Percentiles rank a stretch among this genome's conserved stretches.
Conservation (phyloP, 2,329 filamentous ascomycete genomes). For the Cladosporium phlei region DNA sequence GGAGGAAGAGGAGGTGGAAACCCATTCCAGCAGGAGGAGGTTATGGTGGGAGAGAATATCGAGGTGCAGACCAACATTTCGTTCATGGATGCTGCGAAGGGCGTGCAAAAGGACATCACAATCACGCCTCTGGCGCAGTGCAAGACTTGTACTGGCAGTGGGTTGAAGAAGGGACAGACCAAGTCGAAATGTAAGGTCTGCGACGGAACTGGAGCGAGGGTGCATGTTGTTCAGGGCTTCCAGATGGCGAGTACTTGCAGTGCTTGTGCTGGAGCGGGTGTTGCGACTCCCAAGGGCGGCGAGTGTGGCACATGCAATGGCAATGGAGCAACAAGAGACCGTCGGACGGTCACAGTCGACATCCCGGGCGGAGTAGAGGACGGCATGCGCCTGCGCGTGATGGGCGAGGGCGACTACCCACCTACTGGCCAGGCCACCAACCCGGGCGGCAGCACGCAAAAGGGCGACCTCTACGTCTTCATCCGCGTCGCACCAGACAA, state of each 20-base stretch:
- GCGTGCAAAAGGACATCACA: conserved; percentile 78
- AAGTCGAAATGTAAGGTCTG: conserved; percentile 71
- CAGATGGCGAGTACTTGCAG: conserved; percentile 91
- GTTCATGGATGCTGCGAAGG: conserved; percentile 95
- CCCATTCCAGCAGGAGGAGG: conserved; percentile 73
- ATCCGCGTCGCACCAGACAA: conserved; percentile 84
- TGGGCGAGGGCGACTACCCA: conserved; percentile 82
- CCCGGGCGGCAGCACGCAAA: conserved; percentile 59
- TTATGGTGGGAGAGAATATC: conserved; percentile 91
- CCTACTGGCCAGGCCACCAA: conserved; percentile 65
- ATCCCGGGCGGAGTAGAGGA: conserved; percentile 96
- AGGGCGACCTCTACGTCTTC: conserved; percentile 86
- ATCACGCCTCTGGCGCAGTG: conserved; percentile 80
- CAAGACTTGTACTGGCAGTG: conserved; percentile 75
- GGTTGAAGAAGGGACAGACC: conserved; percentile 75
- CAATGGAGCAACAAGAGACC: conserved; percentile 76
- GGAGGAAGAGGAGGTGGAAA: conserved; percentile 49
- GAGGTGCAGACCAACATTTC: conserved; percentile 89
- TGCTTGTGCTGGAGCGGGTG: conserved; percentile 73
- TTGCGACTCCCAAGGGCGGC: conserved; percentile 68
- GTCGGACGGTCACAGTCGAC: conserved; percentile 78
- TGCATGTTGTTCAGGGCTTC: conserved; percentile 89
- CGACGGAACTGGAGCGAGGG: conserved; percentile 76
- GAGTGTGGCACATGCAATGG: conserved; percentile 78
- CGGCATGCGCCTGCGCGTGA: conserved; percentile 83